Percentiles rank a stretch among this genome's conserved stretches.
Evolutionary conservation across 2,329 filamentous ascomycete genomes (phyloP).

Genomic region (Cryphonectria nitschkei): DNA sequence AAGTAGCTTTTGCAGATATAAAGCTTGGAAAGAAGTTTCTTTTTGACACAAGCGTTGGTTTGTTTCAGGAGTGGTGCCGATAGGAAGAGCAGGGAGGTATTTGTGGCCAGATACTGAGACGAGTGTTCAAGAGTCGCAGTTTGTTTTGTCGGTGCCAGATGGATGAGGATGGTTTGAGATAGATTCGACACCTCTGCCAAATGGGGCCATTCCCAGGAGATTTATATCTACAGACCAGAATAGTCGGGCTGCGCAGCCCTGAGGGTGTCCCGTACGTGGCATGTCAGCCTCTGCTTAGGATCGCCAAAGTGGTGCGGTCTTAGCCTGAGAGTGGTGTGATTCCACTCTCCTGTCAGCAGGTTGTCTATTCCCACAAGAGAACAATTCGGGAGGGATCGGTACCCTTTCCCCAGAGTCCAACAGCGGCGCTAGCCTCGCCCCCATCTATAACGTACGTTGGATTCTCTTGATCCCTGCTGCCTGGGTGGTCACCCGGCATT

Average conservation of each 20-base stretch:
- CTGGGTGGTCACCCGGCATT: conserved; percentile 8
- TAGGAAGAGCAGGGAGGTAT: not conserved
- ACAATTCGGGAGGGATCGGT: conserved; percentile 14
- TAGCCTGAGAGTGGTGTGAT: conserved; percentile 27
- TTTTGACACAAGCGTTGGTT: not conserved
- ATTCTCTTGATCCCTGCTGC: not conserved
- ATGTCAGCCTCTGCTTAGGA: conserved; percentile 13
- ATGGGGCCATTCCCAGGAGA: conserved; percentile 6
- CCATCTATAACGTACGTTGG: conserved; percentile 21
- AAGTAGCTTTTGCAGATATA: not conserved
- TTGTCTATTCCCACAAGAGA: conserved; percentile 17
- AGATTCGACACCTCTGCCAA: not conserved
- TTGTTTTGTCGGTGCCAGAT: not conserved
- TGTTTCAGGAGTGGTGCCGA: not conserved
- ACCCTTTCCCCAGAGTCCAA: conserved; percentile 6
- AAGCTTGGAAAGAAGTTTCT: not conserved
- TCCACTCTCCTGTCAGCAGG: conserved; percentile 21
- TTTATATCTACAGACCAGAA: conserved; percentile 17
- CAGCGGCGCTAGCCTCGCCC: conserved; percentile 15
- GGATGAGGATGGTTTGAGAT: not conserved
- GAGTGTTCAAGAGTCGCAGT: not conserved
- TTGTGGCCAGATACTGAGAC: not conserved
- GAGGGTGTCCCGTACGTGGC: conserved; percentile 9
- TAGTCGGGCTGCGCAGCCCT: not conserved
- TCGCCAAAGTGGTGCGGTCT: conserved; percentile 14